Conservation (phyloP, 768 basidiomycete species). For the Sutorius australiensis region DNA sequence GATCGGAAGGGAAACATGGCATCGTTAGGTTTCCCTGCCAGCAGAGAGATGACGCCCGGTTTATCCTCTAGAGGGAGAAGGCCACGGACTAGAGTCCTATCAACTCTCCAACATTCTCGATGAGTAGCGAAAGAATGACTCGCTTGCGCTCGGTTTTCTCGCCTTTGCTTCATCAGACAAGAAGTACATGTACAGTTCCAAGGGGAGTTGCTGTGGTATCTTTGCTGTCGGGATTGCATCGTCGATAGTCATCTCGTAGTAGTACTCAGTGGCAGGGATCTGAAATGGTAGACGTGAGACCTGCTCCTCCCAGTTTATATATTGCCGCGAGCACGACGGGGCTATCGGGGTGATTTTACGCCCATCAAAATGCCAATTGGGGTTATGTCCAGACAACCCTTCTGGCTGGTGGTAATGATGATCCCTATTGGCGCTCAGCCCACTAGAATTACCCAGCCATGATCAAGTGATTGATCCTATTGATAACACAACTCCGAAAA, state of each 20-base stretch:
- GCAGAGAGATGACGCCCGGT: conserved; percentile 74
- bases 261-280: neutral
- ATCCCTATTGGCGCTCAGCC: neutral
- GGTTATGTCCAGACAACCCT: conserved; percentile 1
- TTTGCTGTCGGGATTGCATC: neutral
- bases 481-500: neutral
- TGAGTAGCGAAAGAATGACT: conserved; percentile 17
- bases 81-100: conserved; percentile 46
- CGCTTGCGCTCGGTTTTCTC: conserved; percentile 62
- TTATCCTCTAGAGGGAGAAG: conserved; percentile 76
- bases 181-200: conserved; percentile 54
- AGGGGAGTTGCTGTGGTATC: conserved; percentile 37
- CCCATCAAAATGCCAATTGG: neutral
- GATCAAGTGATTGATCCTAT: no score
- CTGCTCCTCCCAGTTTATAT: conserved; percentile 2
- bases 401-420: neutral
- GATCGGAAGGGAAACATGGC: conserved; percentile 89
- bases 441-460: neutral
- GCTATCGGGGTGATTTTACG: neutral
- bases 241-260: conserved; percentile 8
- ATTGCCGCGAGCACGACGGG: neutral
- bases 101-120: neutral
- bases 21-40: conserved; percentile 91
- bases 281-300: neutral
- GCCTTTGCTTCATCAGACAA: conserved; percentile 60